These are phyloP conservation scores for Colletotrichum cereale DNA, from an alignment of 2,329 filamentous ascomycete genomes.

Conservation along the genomic window DNA sequence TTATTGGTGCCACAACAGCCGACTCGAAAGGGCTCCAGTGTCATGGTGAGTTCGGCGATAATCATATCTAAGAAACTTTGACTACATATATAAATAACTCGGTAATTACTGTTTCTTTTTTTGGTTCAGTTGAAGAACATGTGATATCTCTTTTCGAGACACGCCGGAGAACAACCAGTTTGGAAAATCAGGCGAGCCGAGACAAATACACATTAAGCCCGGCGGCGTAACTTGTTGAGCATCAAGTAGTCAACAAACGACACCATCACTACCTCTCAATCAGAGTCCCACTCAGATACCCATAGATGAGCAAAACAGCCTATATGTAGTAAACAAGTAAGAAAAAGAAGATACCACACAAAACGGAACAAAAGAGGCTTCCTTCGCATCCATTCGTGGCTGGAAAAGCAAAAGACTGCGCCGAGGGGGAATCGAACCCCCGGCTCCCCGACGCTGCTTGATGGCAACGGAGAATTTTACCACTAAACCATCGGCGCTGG, in stretches of 20 bases:
- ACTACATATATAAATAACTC: too few relatives aligned
- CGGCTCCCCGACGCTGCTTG: constrained; percentile 20
- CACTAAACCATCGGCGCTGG: constrained; percentile 18
- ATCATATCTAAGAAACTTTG: neutral
- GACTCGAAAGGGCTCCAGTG: neutral
- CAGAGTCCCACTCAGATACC: too few relatives aligned
- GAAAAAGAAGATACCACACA: too few relatives aligned
- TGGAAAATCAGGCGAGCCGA: too few relatives aligned
- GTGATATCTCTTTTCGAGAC: neutral
- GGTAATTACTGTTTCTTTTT: neutral
- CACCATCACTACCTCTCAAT: too few relatives aligned
- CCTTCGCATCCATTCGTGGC: too few relatives aligned
- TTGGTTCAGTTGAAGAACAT: neutral
- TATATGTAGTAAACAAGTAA: too few relatives aligned
- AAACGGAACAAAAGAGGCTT: too few relatives aligned
- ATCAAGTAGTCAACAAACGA: too few relatives aligned
- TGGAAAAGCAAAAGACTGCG: neutral
- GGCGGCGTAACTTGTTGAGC: too few relatives aligned
- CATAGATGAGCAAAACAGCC: too few relatives aligned
- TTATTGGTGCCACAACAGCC: neutral
- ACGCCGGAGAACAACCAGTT: neutral
- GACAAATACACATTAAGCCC: neutral
- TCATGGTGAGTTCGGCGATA: neutral
- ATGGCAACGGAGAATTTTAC: constrained; percentile 27
- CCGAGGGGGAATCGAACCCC: constrained; percentile 25